Evolutionary conservation across 2,329 filamentous ascomycete species (phyloP).

Genomic region (Aspergillus amoenus): DNA sequence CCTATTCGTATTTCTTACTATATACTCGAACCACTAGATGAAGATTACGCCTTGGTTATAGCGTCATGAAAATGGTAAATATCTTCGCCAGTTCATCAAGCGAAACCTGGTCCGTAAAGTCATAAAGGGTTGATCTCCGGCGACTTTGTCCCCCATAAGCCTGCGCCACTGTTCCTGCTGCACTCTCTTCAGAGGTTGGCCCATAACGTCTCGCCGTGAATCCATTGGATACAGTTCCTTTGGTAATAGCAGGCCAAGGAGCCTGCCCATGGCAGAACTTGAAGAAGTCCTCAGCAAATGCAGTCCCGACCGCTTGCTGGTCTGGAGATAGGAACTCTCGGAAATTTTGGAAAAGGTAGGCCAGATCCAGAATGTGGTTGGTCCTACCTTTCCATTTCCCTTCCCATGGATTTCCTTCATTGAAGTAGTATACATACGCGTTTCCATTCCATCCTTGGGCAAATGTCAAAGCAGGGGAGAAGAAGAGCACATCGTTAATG

Average conservation of each 20-base stretch:
- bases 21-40: too few species aligned
- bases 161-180: slow-evolving; percentile 9
- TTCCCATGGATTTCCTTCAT: slow-evolving; percentile 50
- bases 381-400: slow-evolving; percentile 42
- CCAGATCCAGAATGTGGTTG: slow-evolving; percentile 48
- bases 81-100: slow-evolving; percentile 25
- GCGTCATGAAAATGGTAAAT: slow-evolving; percentile 14
- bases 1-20: too few species aligned
- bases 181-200: slow-evolving; percentile 15
- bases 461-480: slow-evolving; percentile 43
- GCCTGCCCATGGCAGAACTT: slow-evolving; percentile 39
- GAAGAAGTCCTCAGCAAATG: slow-evolving; percentile 41
- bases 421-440: slow-evolving; percentile 46
- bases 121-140: slow-evolving; percentile 25
- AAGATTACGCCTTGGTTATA: background rate
- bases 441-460: slow-evolving; percentile 38
- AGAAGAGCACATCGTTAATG: slow-evolving; percentile 48
- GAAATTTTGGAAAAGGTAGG: slow-evolving; percentile 49
- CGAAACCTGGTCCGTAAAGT: slow-evolving; percentile 20
- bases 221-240: slow-evolving; percentile 14
- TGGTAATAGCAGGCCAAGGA: slow-evolving; percentile 30
- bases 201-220: slow-evolving; percentile 30
- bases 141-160: slow-evolving; percentile 23
- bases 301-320: slow-evolving; percentile 31
- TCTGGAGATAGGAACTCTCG: slow-evolving; percentile 36